Conservation (phyloP, 2,329 filamentous ascomycete genomes). For the Botrytis squamosa region DNA sequence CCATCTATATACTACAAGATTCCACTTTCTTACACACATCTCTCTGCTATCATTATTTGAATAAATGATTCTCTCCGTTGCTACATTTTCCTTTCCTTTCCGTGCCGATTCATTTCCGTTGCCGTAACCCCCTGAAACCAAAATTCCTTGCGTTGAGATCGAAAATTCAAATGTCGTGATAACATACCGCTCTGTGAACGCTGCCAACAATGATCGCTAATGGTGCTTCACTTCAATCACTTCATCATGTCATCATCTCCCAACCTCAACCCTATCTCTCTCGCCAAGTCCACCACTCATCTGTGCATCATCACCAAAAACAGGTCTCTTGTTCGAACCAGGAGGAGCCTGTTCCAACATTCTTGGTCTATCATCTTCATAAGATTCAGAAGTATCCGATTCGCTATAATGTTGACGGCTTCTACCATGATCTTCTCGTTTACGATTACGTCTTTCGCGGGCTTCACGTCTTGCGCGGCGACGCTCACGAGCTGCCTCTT, state of each 20-base stretch:
- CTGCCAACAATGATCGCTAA: neutral
- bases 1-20: conserved; percentile 8
- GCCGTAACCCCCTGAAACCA: neutral
- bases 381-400: conserved; percentile 27
- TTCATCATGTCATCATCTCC: neutral
- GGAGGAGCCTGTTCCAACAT: conserved; percentile 34
- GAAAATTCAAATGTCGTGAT: neutral
- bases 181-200: neutral
- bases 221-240: neutral
- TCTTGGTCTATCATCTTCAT: conserved; percentile 30
- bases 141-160: neutral
- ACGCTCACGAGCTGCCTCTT: conserved; percentile 35
- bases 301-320: conserved; percentile 30
- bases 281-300: conserved; percentile 36
- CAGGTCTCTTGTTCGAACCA: conserved; percentile 29
- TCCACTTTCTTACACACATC: neutral
- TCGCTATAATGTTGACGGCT: conserved; percentile 28
- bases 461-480: conserved; percentile 36
- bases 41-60: neutral
- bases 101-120: neutral
- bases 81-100: neutral
- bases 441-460: conserved; percentile 38
- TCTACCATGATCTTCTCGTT: conserved; percentile 22
- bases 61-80: neutral
- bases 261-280: neutral